phyloP scores from a whole-genome alignment of 2,329 filamentous ascomycete genomes.

The Tolypocladium ovalisporum region DNA sequence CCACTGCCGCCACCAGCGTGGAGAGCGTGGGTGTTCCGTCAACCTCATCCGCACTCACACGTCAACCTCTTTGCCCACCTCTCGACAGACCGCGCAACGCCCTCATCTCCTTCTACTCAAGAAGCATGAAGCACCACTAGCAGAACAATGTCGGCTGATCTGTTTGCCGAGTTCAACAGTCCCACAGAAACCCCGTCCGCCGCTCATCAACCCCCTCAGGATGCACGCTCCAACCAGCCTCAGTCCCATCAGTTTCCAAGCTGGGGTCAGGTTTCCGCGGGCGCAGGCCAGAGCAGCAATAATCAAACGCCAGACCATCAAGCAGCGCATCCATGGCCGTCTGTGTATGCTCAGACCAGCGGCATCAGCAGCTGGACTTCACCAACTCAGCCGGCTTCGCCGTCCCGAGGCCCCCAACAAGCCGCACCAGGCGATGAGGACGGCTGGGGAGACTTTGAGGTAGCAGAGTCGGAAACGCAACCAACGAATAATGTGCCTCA shows the following conservation, averaged over 20 bases:
- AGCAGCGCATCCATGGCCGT: conserved; percentile 19
- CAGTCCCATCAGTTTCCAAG: conserved; percentile 4
- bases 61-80: background rate
- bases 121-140: background rate
- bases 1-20: background rate
- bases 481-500: background rate
- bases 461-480: conserved; percentile 27
- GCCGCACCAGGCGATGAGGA: conserved; percentile 40
- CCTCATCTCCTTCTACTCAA: background rate
- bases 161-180: conserved; percentile 52
- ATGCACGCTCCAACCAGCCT: conserved; percentile 4
- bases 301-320: conserved; percentile 6
- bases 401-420: background rate
- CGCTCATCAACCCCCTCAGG: conserved; percentile 7
- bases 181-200: conserved; percentile 26
- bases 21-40: background rate
- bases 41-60: background rate
- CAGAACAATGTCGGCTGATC: conserved; percentile 50
- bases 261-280: conserved; percentile 13
- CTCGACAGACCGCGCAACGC: background rate
- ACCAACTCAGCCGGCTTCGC: background rate
- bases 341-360: conserved; percentile 14
- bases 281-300: conserved; percentile 10
- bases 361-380: conserved; percentile 9
- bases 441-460: conserved; percentile 59